Conservation (phyloP, 192 early-diverging fungal genomes). For the Dissophora ornata region DNA sequence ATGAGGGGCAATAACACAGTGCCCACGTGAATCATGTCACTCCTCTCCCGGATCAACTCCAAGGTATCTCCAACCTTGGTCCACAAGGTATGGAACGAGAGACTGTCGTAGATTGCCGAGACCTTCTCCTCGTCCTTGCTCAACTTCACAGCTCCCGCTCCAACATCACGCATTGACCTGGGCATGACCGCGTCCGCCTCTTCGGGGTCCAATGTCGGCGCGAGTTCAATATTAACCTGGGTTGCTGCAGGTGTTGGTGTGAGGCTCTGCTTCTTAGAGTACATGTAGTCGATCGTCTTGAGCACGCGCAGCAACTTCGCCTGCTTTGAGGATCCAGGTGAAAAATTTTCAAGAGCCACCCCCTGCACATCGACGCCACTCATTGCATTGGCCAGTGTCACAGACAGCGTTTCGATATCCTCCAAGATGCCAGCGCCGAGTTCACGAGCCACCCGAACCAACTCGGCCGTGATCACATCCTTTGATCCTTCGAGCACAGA, state of each 20-base stretch:
- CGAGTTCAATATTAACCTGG: conserved; percentile 56
- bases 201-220: conserved; percentile 58
- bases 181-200: conserved; percentile 48
- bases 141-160: conserved; percentile 20
- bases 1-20: conserved; percentile 94
- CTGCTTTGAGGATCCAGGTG: conserved; percentile 87
- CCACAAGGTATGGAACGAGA: conserved; percentile 80
- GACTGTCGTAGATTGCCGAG: conserved; percentile 60
- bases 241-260: conserved; percentile 50
- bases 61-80: conserved; percentile 79
- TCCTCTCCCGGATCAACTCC: conserved; percentile 75
- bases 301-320: conserved; percentile 92
- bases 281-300: conserved; percentile 94
- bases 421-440: conserved; percentile 73
- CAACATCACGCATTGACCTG: conserved; percentile 58
- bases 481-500: conserved; percentile 74
- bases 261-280: conserved; percentile 60
- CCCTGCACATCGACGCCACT: conserved; percentile 79
- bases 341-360: conserved; percentile 80
- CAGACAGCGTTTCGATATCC: conserved; percentile 76
- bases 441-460: conserved; percentile 75
- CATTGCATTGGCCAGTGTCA: conserved; percentile 64
- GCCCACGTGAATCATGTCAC: conserved; percentile 88
- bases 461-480: conserved; percentile 83
- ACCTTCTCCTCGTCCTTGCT: conserved; percentile 63